Base-by-base conservation (phyloP, 768 basidiomycete species). In the Leccinum sublutescens region DNA sequence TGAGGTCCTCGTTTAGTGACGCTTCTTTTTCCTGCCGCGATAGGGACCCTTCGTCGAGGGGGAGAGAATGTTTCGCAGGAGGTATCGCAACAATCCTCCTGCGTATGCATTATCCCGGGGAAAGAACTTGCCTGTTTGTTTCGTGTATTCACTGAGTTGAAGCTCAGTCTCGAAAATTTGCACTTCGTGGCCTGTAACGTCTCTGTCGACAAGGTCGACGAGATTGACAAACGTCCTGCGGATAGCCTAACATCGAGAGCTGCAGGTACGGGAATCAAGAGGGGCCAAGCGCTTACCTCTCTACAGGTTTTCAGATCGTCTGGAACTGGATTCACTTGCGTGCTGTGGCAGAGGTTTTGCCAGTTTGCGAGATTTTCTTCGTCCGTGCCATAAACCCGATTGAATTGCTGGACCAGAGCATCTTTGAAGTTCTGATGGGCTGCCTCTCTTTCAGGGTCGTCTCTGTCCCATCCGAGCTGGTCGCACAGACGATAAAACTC, bases 201-300 rank as follows among this genome's bases (percentile, higher is more conserved):
- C 23, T 1, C 33, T 50, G 33, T 66, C 64, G 6, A 65, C 65
- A 17, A 66, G 65, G 27, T 66, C 66, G 27, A 66, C 66, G 12
- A 66, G 66, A 4, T 66, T 68, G 14, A 65, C 60, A 2, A 54
- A 17, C 0, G 51, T 62, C 0, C 12, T 31, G 0, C 49, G 19
- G 15, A 66, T 21, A 0, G 57, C 59, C 65, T 66, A 11, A 27
- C 3, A 15, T n/a, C 49, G 8, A 19, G 11, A 25, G 31, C 9
- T 33, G 2, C 7, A n/a, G 5, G 2, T 1, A 21, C 1, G 31
- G 11, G n/a, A 31, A 19, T 11, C 11, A 51, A 51, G 3, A 31
- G 17, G 7, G 2, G 9, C 15, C 7, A 2, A 17, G 27, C 17
- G 12, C 63, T 66, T 15, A 25, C 66, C 63, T 65, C 58, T 45